phyloP scores from a whole-genome alignment of 2,329 filamentous ascomycete species.

The Exophiala aquamarina region DNA sequence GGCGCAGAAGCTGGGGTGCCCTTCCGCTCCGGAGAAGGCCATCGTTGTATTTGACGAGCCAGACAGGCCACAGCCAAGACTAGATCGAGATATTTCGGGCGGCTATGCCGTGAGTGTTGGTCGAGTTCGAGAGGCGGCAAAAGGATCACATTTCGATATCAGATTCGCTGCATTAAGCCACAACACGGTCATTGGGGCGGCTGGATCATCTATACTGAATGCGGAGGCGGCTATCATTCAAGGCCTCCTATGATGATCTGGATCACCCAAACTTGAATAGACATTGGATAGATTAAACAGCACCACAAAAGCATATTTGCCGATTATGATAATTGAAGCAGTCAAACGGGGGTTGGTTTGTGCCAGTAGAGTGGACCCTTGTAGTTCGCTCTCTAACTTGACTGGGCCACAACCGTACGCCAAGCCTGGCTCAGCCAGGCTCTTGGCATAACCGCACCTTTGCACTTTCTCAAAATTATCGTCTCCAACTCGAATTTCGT shows the following conservation, averaged over 20 bases:
- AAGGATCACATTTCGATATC: constrained; percentile 83
- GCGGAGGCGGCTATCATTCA: constrained; percentile 90
- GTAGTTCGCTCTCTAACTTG: no score
- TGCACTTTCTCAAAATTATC: constrained; percentile 5
- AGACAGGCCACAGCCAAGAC: constrained; percentile 84
- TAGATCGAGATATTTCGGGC: constrained; percentile 80
- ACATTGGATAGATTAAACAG: not conserved
- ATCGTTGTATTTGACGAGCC: constrained; percentile 88
- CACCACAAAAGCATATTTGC: no score
- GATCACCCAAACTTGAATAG: not conserved
- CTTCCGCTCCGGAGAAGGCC: constrained; percentile 76
- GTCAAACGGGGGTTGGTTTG: no score
- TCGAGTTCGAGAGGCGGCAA: constrained; percentile 76
- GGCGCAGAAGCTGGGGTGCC: constrained; percentile 78
- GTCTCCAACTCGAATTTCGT: constrained; percentile 3
- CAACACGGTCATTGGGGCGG: constrained; percentile 88
- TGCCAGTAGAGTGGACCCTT: no score
- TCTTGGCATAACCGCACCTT: constrained; percentile 7
- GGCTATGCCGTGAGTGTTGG: constrained; percentile 93
- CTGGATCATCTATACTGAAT: constrained; percentile 93
- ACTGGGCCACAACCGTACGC: no score
- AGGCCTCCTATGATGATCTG: constrained; percentile 64
- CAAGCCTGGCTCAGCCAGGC: not conserved
- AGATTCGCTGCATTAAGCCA: constrained; percentile 94
- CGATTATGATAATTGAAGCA: no score